These are phyloP conservation scores for Dunaliella primolecta DNA, from an alignment of 139 green algal species.

Conservation along the genomic window DNA sequence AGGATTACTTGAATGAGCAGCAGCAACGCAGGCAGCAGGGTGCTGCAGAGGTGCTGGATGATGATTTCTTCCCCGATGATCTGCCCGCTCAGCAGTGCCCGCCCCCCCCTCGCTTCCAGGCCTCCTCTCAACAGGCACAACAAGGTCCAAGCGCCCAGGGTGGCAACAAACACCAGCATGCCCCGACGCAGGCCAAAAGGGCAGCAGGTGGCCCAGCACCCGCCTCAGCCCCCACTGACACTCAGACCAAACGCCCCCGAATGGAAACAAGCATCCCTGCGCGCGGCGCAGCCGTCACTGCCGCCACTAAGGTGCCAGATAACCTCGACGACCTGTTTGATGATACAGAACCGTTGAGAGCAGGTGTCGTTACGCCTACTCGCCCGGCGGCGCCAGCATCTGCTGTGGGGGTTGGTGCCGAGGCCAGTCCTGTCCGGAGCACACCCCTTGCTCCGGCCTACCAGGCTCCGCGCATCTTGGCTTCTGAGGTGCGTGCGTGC, in stretches of 20 bases:
- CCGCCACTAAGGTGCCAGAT: no score
- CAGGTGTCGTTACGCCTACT: background rate
- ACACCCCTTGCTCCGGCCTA: background rate
- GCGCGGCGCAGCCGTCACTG: no score
- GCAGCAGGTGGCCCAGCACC: no score
- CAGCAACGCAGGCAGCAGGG: background rate
- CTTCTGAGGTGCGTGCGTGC: background rate
- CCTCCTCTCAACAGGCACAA: background rate
- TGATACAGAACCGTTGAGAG: background rate
- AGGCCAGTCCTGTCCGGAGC: background rate
- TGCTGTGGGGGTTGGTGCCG: background rate
- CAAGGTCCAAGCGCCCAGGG: background rate
- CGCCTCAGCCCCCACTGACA: no score
- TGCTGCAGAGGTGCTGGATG: background rate
- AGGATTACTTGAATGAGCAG: background rate
- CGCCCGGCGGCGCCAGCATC: background rate
- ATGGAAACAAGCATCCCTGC: no score
- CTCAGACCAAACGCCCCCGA: no score
- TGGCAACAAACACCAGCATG: background rate
- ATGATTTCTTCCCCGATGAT: background rate
- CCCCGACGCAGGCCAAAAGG: no score
- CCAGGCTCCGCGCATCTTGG: background rate
- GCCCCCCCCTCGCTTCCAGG: background rate
- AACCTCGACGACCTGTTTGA: background rate
- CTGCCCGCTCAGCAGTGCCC: background rate